A percentile compares a stretch with the other conserved stretches of the same genome.
These are phyloP conservation scores for Globisporangium uncinulatum DNA, from an alignment of 352 stramenopile species.

Conservation along the genomic window DNA sequence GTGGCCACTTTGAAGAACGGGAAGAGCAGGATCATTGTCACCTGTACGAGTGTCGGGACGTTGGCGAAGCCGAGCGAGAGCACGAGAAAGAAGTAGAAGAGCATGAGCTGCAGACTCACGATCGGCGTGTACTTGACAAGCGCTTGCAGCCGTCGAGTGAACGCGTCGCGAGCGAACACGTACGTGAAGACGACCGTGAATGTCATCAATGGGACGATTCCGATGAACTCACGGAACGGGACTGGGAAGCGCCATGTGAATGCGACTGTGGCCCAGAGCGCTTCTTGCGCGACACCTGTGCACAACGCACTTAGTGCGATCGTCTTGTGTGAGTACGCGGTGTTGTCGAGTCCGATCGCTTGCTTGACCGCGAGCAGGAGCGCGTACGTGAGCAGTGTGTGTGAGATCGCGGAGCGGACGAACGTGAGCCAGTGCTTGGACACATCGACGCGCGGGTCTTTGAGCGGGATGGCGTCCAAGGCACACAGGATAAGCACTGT, in stretches of 20 bases:
- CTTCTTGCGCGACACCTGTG: slow-evolving; percentile 5
- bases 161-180: slow-evolving; percentile 9
- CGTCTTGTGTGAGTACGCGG: slow-evolving; percentile 13
- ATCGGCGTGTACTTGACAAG: slow-evolving; percentile 14
- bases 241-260: slow-evolving; percentile 16
- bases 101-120: slow-evolving; percentile 9
- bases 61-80: slow-evolving; percentile 15
- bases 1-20: slow-evolving; percentile 10
- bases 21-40: slow-evolving; percentile 14
- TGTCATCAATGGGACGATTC: neutral
- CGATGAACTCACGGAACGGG: slow-evolving; percentile 16
- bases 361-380: slow-evolving; percentile 13
- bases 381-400: slow-evolving; percentile 11
- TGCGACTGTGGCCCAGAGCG: slow-evolving; percentile 7
- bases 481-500: slow-evolving; percentile 9
- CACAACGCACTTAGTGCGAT: slow-evolving; percentile 9
- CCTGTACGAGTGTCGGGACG: slow-evolving; percentile 1
- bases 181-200: slow-evolving; percentile 12
- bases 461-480: slow-evolving; percentile 10
- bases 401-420: slow-evolving; percentile 11
- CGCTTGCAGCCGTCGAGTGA: neutral
- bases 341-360: slow-evolving; percentile 8
- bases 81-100: slow-evolving; percentile 17
- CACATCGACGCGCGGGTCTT: slow-evolving; percentile 3
- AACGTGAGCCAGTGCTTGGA: slow-evolving; percentile 6